phyloP scores from a whole-genome alignment of 495 filamentous ascomycete genomes.

The Rhizodiscina lignyota region DNA sequence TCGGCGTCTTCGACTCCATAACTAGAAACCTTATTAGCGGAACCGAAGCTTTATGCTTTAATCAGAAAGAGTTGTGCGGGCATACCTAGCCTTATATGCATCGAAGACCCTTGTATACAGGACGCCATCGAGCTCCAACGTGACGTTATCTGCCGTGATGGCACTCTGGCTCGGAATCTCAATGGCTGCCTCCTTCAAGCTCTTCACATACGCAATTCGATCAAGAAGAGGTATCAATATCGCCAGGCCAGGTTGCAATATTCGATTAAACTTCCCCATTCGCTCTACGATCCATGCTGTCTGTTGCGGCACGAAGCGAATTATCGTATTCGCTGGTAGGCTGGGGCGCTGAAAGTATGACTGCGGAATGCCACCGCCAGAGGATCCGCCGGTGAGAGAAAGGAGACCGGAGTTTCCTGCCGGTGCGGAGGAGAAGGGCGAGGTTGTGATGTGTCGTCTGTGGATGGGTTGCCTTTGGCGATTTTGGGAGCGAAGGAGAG shows the following conservation, averaged over 20 bases:
- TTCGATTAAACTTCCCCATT: conserved; percentile 92
- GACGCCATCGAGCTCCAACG: conserved; percentile 86
- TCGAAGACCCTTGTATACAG: conserved; percentile 92
- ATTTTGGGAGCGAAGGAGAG: no score
- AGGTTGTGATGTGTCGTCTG: no score
- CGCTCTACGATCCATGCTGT: conserved; percentile 99
- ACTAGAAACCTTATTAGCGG: conserved; percentile 26
- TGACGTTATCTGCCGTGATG: conserved; percentile 97
- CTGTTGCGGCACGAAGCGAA: conserved; percentile 96
- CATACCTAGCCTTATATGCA: conserved; percentile 86
- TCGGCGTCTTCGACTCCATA: conserved; percentile 98
- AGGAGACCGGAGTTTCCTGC: background rate
- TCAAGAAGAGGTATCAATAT: conserved; percentile 83
- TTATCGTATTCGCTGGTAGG: conserved; percentile 81
- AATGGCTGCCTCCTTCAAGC: conserved; percentile 84
- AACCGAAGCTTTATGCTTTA: no score
- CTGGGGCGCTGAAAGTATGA: conserved; percentile 42
- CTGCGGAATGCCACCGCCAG: conserved; percentile 6
- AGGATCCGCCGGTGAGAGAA: conserved; percentile 4
- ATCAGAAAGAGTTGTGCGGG: conserved; percentile 1
- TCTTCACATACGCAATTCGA: conserved; percentile 95
- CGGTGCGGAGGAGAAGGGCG: no score
- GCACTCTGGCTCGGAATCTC: conserved; percentile 94
- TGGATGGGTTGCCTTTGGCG: no score
- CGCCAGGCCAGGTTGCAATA: conserved; percentile 79